Conservation (phyloP, 345 rosid genomes). For the Geranium brycei region DNA sequence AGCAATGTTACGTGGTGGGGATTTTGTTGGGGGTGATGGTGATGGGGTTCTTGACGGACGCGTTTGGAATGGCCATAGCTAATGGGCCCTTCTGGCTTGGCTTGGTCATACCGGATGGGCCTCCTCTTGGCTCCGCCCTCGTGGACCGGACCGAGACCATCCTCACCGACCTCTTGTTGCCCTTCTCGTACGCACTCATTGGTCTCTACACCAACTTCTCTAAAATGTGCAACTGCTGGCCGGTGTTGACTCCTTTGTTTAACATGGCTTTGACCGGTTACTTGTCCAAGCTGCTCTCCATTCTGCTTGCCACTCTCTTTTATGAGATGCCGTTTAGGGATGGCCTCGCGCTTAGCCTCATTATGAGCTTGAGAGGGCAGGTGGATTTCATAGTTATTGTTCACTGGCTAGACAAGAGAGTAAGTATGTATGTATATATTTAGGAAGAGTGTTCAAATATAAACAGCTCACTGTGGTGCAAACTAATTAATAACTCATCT, state of each 20-base stretch:
- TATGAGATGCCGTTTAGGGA: conserved; percentile 36
- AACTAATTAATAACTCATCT: no score
- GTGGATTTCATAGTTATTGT: conserved; percentile 37
- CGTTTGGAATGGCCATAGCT: conserved; percentile 51
- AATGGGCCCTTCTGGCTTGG: conserved; percentile 57
- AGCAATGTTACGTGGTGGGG: conserved; percentile 27
- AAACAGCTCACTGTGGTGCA: no score
- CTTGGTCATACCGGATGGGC: conserved; percentile 48
- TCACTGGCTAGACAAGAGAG: conserved; percentile 59
- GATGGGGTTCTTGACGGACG: conserved; percentile 44
- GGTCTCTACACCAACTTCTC: conserved; percentile 41
- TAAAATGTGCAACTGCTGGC: conserved; percentile 26
- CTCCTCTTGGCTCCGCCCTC: conserved; percentile 45
- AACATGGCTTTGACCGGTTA: conserved; percentile 24
- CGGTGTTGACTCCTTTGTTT: conserved; percentile 27
- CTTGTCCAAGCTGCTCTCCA: conserved; percentile 25
- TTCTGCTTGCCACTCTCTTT: conserved; percentile 16
- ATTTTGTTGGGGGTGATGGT: conserved; percentile 36
- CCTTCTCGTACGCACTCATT: conserved; percentile 36
- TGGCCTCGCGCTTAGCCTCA: conserved; percentile 40
- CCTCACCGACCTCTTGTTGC: conserved; percentile 41
- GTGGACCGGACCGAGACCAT: conserved; percentile 45
- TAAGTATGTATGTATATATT: conserved; percentile 1
- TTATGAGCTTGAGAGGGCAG: conserved; percentile 60
- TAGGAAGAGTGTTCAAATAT: no score